Evolutionary conservation across 179 eudicot genomes (phyloP).

Genomic region (Silene coronaria): DNA sequence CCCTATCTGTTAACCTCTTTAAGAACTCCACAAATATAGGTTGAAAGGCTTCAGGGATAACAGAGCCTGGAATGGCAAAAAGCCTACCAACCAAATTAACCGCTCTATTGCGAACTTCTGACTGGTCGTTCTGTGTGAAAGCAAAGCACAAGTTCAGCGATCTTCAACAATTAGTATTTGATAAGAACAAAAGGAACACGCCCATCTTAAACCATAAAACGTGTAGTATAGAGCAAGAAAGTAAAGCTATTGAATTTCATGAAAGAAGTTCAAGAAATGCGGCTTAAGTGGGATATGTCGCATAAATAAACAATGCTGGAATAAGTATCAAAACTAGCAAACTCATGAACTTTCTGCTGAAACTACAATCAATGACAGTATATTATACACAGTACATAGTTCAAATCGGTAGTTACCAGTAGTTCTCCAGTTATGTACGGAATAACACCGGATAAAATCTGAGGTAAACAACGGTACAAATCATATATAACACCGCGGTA

Average conservation of each 20-base stretch:
- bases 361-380: neutral
- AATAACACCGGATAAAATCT: slow-evolving; percentile 74
- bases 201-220: neutral
- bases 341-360: neutral
- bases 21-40: slow-evolving; percentile 78
- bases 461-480: slow-evolving; percentile 85
- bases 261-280: neutral
- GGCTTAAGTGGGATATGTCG: neutral
- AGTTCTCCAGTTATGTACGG: slow-evolving; percentile 89
- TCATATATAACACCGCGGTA: slow-evolving; percentile 75
- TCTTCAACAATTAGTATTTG: slow-evolving; percentile 7
- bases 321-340: slow-evolving; percentile 1
- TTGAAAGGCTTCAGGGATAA: slow-evolving; percentile 61
- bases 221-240: slow-evolving; percentile 1
- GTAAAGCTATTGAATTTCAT: neutral
- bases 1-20: slow-evolving; percentile 87
- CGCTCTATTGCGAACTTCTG: slow-evolving; percentile 72
- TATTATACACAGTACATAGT: neutral
- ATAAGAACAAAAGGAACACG: neutral
- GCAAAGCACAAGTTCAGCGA: slow-evolving; percentile 13
- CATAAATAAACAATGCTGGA: neutral
- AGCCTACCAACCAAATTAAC: slow-evolving; percentile 81
- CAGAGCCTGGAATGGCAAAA: slow-evolving; percentile 71
- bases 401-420: slow-evolving; percentile 49
- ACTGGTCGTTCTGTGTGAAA: slow-evolving; percentile 62